A percentile compares a stretch with the other conserved stretches of the same genome.
Conservation (phyloP, 2,329 filamentous ascomycete genomes). For the Mariannaea elegans region DNA sequence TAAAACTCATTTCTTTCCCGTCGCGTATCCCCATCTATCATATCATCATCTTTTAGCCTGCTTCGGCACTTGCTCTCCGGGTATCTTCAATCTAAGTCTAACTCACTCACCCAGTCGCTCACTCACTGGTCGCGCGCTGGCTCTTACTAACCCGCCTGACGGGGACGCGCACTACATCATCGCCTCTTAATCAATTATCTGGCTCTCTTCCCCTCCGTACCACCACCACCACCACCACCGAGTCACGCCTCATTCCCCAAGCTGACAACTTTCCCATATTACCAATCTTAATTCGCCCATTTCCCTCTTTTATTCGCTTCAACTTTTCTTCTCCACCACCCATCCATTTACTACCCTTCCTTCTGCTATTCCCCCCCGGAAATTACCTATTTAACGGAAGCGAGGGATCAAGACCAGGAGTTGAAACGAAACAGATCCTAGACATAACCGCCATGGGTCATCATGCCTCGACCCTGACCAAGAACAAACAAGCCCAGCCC, state of each 20-base stretch:
- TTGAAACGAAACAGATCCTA: slow-evolving; percentile 5
- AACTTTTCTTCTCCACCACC: no score
- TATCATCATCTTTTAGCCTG: not conserved
- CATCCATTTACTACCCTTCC: not conserved
- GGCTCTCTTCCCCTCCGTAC: not conserved
- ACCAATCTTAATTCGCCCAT: not conserved
- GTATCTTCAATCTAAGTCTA: not conserved
- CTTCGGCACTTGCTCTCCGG: not conserved
- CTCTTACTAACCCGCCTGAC: not conserved
- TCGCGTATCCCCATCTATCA: not conserved
- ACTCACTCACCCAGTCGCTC: not conserved
- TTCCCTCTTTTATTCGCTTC: no score
- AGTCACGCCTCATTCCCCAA: no score
- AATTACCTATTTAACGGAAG: not conserved
- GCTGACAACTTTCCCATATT: not conserved
- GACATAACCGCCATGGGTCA: slow-evolving; percentile 16
- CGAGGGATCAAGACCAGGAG: not conserved
- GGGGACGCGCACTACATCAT: not conserved
- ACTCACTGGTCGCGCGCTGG: not conserved
- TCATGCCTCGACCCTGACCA: slow-evolving; percentile 32
- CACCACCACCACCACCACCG: not conserved
- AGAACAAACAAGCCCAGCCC: slow-evolving; percentile 21
- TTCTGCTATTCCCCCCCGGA: not conserved
- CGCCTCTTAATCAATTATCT: not conserved
- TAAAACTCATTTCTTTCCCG: not conserved